A percentile compares a stretch with the other conserved stretches of the same genome.
Conservation (phyloP, 2,329 filamentous ascomycete genomes). For the Arthrinium puccinioides region DNA sequence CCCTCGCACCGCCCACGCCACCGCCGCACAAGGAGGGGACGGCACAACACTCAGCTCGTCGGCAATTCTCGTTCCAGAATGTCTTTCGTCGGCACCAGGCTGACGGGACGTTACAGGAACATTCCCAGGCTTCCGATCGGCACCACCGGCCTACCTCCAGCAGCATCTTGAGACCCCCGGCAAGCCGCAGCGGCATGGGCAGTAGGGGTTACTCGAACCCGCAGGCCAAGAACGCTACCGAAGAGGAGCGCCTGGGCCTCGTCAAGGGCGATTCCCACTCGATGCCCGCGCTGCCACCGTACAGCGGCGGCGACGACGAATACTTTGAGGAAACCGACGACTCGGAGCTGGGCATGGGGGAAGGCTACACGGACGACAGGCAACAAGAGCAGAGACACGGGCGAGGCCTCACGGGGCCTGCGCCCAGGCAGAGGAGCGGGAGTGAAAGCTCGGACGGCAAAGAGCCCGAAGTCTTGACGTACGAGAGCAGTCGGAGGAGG, state of each 20-base stretch:
- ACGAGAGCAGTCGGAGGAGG: neutral
- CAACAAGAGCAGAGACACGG: neutral
- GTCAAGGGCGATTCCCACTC: slow-evolving; percentile 62
- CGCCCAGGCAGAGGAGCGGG: neutral
- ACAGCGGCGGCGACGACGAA: slow-evolving; percentile 28
- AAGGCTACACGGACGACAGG: neutral
- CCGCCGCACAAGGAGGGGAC: slow-evolving; percentile 44
- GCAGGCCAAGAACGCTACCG: slow-evolving; percentile 51
- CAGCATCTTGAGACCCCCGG: no score
- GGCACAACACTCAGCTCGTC: slow-evolving; percentile 48
- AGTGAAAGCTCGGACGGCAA: neutral
- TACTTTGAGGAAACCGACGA: slow-evolving; percentile 19
- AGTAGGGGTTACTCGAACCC: slow-evolving; percentile 33
- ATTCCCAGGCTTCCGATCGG: slow-evolving; percentile 19
- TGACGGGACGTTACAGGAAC: slow-evolving; percentile 19
- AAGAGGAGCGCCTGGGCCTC: slow-evolving; percentile 76
- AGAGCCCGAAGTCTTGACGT: neutral
- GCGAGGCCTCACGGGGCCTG: neutral
- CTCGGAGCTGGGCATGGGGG: neutral
- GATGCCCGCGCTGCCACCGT: slow-evolving; percentile 26
- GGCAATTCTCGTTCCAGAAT: slow-evolving; percentile 90
- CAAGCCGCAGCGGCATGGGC: slow-evolving; percentile 25
- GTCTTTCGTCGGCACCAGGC: slow-evolving; percentile 59
- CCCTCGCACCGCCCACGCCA: slow-evolving; percentile 50
- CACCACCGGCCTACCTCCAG: slow-evolving; percentile 16